These are phyloP conservation scores for Serendipita sp. DNA, from an alignment of 768 basidiomycete species.

Conservation along the genomic window DNA sequence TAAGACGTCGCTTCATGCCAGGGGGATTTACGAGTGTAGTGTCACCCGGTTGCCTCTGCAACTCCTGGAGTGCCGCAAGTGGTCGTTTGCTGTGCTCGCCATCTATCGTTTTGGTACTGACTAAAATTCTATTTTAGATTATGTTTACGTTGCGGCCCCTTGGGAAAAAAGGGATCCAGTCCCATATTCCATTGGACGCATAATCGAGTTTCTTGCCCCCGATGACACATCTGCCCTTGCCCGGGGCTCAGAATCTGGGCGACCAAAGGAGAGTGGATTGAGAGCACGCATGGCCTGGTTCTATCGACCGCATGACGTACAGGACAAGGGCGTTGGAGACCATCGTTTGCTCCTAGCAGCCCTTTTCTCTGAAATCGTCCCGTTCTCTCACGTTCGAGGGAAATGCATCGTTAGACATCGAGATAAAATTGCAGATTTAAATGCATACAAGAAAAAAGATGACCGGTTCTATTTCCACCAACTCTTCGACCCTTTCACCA, in stretches of 20 bases:
- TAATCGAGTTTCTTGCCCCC: slow-evolving; percentile 90
- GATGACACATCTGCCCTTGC: slow-evolving; percentile 29
- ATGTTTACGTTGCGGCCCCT: slow-evolving; percentile 90
- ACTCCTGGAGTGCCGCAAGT: not conserved
- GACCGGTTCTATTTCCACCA: slow-evolving; percentile 95
- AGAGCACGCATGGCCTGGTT: slow-evolving; percentile 91
- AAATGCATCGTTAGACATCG: slow-evolving; percentile 90
- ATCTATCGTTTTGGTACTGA: slow-evolving; percentile 16
- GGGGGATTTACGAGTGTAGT: not conserved
- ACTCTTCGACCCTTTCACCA: slow-evolving; percentile 94
- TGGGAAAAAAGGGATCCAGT: slow-evolving; percentile 89
- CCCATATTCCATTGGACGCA: slow-evolving; percentile 87
- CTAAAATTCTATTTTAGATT: slow-evolving; percentile 45
- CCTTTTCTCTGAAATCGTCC: slow-evolving; percentile 92
- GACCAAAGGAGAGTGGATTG: slow-evolving; percentile 53
- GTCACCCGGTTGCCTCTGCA: not conserved
- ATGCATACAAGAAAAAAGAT: slow-evolving; percentile 84
- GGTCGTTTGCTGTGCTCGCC: slow-evolving; percentile 16
- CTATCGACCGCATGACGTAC: slow-evolving; percentile 92
- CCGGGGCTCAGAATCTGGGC: slow-evolving; percentile 40
- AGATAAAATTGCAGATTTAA: slow-evolving; percentile 86
- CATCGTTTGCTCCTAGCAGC: slow-evolving; percentile 84
- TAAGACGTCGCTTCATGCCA: slow-evolving; percentile 25
- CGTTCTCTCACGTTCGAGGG: slow-evolving; percentile 82
- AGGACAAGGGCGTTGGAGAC: slow-evolving; percentile 80